A percentile compares a stretch with the other conserved stretches of the same genome.
Evolutionary conservation across 768 basidiomycete species (phyloP).

Genomic region (Boletales sp.): DNA sequence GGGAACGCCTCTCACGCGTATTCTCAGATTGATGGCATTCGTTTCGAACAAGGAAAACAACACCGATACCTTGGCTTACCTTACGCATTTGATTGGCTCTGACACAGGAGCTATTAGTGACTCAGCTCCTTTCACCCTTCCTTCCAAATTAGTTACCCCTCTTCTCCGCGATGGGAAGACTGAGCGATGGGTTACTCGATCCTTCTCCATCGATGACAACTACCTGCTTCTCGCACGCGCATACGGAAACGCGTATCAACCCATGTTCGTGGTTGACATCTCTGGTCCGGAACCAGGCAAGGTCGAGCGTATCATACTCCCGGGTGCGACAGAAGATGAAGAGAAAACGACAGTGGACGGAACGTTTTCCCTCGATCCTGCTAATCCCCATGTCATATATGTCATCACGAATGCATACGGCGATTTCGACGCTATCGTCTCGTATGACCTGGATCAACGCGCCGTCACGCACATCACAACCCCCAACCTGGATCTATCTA

Average conservation of each 20-base stretch:
- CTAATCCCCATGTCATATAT: slow-evolving; percentile 30
- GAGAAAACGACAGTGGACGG: slow-evolving; percentile 20
- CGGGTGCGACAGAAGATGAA: slow-evolving; percentile 31
- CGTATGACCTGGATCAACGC: slow-evolving; percentile 29
- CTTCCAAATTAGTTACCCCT: slow-evolving; percentile 34
- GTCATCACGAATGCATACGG: slow-evolving; percentile 37
- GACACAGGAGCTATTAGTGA: slow-evolving; percentile 28
- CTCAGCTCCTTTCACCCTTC: slow-evolving; percentile 28
- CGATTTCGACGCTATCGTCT: slow-evolving; percentile 35
- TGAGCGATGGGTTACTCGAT: slow-evolving; percentile 27
- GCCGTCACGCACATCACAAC: slow-evolving; percentile 37
- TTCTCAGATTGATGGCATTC: slow-evolving; percentile 35
- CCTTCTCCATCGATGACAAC: slow-evolving; percentile 38
- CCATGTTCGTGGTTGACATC: slow-evolving; percentile 33
- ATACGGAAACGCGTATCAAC: slow-evolving; percentile 26
- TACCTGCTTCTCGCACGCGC: slow-evolving; percentile 32
- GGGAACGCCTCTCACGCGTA: slow-evolving; percentile 1
- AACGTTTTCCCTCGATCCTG: slow-evolving; percentile 32
- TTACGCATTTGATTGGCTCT: slow-evolving; percentile 30
- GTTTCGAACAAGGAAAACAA: slow-evolving; percentile 40
- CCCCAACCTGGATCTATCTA: slow-evolving; percentile 21
- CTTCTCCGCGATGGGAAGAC: slow-evolving; percentile 28
- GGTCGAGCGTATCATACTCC: slow-evolving; percentile 32
- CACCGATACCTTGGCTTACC: slow-evolving; percentile 36
- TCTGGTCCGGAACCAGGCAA: slow-evolving; percentile 22